Percentiles rank a stretch among this genome's conserved stretches.
Evolutionary conservation across 441 rosid genomes (phyloP).

Genomic region (Corymbia calophylla): DNA sequence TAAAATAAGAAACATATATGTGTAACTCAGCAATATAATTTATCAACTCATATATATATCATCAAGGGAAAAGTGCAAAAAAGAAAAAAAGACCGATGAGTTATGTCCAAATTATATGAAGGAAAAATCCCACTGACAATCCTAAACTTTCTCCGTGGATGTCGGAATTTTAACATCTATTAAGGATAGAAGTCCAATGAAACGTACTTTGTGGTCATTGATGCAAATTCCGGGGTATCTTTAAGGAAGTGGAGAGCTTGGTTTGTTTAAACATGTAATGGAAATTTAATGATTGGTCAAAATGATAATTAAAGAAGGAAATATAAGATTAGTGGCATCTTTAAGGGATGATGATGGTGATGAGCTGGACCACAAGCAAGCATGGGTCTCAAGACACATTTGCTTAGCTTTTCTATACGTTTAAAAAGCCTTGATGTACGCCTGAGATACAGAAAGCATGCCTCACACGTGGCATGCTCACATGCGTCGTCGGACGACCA

Average conservation of each 20-base stretch:
- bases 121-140: background rate
- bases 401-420: background rate
- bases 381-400: background rate
- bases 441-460: background rate
- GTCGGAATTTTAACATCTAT: background rate
- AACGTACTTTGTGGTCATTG: background rate
- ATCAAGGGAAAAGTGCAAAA: background rate
- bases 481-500: background rate
- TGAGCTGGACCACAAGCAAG: background rate
- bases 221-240: background rate
- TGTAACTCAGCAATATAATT: background rate
- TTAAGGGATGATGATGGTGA: background rate
- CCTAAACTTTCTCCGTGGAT: background rate
- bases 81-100: background rate
- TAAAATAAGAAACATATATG: too few species aligned
- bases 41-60: background rate
- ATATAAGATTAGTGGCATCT: background rate
- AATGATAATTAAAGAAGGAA: background rate
- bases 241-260: background rate
- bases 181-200: background rate
- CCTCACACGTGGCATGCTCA: background rate
- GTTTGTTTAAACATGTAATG: background rate
- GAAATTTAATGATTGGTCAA: background rate
- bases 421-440: background rate
- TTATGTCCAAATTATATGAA: background rate